Percentiles rank a stretch among this genome's conserved stretches.
Conservation (phyloP, 192 early-diverging fungal species). For the Entomortierella chlamydospora region DNA sequence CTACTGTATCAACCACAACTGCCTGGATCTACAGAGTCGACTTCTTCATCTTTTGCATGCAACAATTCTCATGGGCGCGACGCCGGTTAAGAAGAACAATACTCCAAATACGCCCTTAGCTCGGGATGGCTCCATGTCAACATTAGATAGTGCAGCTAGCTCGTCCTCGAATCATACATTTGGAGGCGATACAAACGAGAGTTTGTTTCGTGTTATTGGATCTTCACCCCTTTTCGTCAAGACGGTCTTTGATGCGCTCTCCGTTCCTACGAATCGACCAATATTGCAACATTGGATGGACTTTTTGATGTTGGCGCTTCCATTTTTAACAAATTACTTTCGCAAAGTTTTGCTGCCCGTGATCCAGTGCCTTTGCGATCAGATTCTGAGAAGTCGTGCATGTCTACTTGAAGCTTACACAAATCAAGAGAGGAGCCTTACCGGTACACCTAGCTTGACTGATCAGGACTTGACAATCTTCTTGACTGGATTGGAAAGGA, state of each 20-base stretch:
- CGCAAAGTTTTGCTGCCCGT: constrained; percentile 70
- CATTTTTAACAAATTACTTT: constrained; percentile 71
- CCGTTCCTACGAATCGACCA: constrained; percentile 68
- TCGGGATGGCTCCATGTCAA: constrained; percentile 29
- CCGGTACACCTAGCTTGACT: constrained; percentile 26
- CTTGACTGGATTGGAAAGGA: constrained; percentile 44
- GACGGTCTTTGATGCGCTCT: constrained; percentile 70
- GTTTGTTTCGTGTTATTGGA: constrained; percentile 29
- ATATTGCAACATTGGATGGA: constrained; percentile 83
- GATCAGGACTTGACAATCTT: constrained; percentile 53
- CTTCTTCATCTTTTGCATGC: constrained; percentile 67
- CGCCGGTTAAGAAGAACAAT: constrained; percentile 23
- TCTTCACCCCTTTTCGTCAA: constrained; percentile 66
- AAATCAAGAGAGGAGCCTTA: background rate
- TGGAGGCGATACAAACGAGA: constrained; percentile 21
- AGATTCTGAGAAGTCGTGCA: constrained; percentile 57
- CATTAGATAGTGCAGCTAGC: constrained; percentile 11
- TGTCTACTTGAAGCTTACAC: constrained; percentile 30
- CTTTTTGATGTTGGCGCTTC: constrained; percentile 72
- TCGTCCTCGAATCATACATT: background rate
- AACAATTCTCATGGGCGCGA: constrained; percentile 59
- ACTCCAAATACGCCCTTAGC: constrained; percentile 7
- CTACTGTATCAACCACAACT: constrained; percentile 62
- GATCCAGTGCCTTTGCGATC: constrained; percentile 70
- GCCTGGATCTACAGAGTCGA: constrained; percentile 69